Evolutionary conservation across 768 basidiomycete genomes (phyloP).

Genomic region (Amanita fuliginea): DNA sequence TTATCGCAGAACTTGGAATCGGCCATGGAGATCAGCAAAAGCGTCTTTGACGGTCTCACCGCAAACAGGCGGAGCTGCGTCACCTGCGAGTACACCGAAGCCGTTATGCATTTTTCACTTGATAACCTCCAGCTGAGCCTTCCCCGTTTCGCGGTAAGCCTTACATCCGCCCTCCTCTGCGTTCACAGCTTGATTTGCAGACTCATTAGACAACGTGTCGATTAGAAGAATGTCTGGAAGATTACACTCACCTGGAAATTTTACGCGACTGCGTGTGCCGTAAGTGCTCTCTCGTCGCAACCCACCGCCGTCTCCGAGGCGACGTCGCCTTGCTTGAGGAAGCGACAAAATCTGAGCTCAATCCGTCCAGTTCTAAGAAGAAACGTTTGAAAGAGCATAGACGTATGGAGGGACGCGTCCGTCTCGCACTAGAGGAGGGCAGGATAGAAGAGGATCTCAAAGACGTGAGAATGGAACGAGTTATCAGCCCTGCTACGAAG

Average conservation of each 20-base stretch:
- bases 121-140: conserved; percentile 78
- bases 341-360: conserved; percentile 24
- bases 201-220: conserved; percentile 46
- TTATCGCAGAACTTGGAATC: conserved; percentile 19
- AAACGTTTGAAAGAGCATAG: conserved; percentile 63
- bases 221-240: conserved; percentile 74
- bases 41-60: conserved; percentile 83
- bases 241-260: conserved; percentile 83
- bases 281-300: conserved; percentile 78
- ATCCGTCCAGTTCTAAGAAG: conserved; percentile 61
- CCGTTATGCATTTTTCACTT: conserved; percentile 85
- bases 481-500: conserved; percentile 69
- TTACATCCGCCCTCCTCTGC: conserved; percentile 5
- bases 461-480: conserved; percentile 71
- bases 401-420: conserved; percentile 50
- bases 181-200: conserved; percentile 1
- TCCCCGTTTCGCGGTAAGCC: conserved; percentile 50
- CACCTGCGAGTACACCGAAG: conserved; percentile 87
- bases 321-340: conserved; percentile 53
- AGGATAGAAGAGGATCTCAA: conserved; percentile 78
- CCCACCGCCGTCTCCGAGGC: conserved; percentile 47
- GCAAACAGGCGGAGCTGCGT: conserved; percentile 85
- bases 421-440: conserved; percentile 56
- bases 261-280: conserved; percentile 91
- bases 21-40: conserved; percentile 30